Conservation (phyloP, 2,329 filamentous ascomycete genomes). For the Ophiostoma pallidulum region DNA sequence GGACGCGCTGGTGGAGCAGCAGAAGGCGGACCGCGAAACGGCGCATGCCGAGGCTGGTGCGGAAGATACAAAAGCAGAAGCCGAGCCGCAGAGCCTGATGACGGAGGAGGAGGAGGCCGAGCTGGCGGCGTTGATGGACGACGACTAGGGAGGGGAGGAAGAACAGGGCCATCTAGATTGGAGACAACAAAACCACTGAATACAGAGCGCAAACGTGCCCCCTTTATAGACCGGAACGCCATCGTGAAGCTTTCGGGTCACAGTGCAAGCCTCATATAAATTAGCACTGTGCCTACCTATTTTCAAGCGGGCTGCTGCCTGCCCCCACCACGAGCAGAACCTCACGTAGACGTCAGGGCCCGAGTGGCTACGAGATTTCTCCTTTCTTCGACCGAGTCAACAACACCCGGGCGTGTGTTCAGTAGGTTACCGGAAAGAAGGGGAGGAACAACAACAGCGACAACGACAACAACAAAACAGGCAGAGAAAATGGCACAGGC, state of each 20-base stretch:
- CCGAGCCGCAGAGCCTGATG: slow-evolving; percentile 43
- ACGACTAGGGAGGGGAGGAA: slow-evolving; percentile 34
- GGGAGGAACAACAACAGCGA: too few species aligned
- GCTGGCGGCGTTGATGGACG: slow-evolving; percentile 81
- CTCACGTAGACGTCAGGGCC: too few species aligned
- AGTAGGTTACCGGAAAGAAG: too few species aligned
- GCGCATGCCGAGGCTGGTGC: slow-evolving; percentile 23
- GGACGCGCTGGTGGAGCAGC: slow-evolving; percentile 40
- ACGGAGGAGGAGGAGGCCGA: slow-evolving; percentile 87
- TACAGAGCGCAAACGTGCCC: too few species aligned
- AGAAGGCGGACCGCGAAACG: slow-evolving; percentile 36
- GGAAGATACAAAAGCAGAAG: slow-evolving; percentile 57
- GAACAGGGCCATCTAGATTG: too few species aligned
- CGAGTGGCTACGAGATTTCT: too few species aligned
- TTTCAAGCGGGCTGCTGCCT: not conserved
- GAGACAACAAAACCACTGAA: not conserved
- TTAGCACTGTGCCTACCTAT: not conserved
- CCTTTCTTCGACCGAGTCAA: not conserved
- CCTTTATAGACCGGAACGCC: too few species aligned
- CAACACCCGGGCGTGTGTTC: too few species aligned
- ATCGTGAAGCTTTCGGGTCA: not conserved
- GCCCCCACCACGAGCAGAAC: too few species aligned
- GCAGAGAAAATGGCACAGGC: slow-evolving; percentile 1
- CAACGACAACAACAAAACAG: too few species aligned
- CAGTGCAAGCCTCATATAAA: not conserved